phyloP scores from a whole-genome alignment of 345 rosid genomes.

The Sonneratia alba region DNA sequence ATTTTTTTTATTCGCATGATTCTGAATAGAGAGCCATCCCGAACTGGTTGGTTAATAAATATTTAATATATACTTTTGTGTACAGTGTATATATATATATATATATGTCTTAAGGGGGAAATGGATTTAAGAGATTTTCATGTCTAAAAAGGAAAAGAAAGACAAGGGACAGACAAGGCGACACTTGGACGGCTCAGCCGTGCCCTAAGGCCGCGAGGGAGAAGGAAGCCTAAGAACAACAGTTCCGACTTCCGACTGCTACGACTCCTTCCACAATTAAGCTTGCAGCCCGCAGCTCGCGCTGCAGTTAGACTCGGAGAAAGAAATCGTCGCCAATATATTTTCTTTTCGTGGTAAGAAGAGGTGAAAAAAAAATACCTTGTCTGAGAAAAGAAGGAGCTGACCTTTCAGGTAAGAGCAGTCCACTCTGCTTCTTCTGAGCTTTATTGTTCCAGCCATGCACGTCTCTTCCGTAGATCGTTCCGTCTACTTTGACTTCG shows the following conservation, averaged over 20 bases:
- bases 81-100: not conserved
- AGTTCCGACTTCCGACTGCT: not conserved
- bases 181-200: constrained; percentile 34
- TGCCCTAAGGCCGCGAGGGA: constrained; percentile 13
- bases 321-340: not conserved
- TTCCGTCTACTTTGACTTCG: not conserved
- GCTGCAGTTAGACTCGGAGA: not conserved
- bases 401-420: not conserved
- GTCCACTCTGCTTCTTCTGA: not conserved
- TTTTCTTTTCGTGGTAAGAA: not conserved
- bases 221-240: constrained; percentile 13
- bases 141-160: constrained; percentile 23
- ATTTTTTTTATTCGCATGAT: too few species aligned
- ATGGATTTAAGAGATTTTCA: not conserved
- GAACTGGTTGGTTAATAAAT: too few species aligned
- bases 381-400: not conserved
- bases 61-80: not conserved
- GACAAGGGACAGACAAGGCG: constrained; percentile 7
- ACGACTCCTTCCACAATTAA: not conserved
- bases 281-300: not conserved
- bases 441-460: not conserved
- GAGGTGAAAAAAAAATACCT: not conserved
- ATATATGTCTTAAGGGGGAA: not conserved
- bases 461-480: not conserved
- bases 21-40: too few species aligned